A percentile compares a stretch with the other conserved stretches of the same genome.
Conservation (phyloP, 805 yeast genomes). For the Maudiozyma bulderi region DNA sequence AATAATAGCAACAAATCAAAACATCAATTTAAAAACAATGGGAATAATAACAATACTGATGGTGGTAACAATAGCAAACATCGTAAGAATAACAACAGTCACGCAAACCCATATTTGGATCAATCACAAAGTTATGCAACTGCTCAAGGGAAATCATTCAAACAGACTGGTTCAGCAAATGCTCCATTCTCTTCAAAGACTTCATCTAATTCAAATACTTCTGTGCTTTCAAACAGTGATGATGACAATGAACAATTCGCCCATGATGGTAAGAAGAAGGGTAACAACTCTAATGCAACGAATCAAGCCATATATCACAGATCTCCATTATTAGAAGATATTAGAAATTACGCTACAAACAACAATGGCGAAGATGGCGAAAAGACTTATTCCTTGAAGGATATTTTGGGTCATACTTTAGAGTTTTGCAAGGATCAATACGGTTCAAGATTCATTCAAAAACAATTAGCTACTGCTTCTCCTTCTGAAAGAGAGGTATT, state of each 20-base stretch:
- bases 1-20: slow-evolving; percentile 1
- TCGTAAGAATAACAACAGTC: background rate
- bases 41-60: slow-evolving; percentile 3
- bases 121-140: background rate
- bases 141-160: slow-evolving; percentile 1
- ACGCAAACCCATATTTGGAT: slow-evolving; percentile 19
- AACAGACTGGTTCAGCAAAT: background rate
- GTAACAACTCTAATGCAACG: slow-evolving; percentile 17
- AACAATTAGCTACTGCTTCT: slow-evolving; percentile 56
- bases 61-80: slow-evolving; percentile 5
- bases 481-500: slow-evolving; percentile 69
- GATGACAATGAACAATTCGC: slow-evolving; percentile 2
- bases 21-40: slow-evolving; percentile 3
- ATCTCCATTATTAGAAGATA: slow-evolving; percentile 77
- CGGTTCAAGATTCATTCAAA: slow-evolving; percentile 95
- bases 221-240: slow-evolving; percentile 5
- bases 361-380: slow-evolving; percentile 35
- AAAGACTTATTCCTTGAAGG: slow-evolving; percentile 49
- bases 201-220: slow-evolving; percentile 12
- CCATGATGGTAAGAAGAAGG: slow-evolving; percentile 6
- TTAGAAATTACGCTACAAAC: slow-evolving; percentile 34
- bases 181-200: slow-evolving; percentile 6
- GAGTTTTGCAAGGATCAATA: slow-evolving; percentile 95
- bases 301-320: slow-evolving; percentile 45
- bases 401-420: slow-evolving; percentile 75